Base-by-base conservation (phyloP, 306 rosid genomes). In the Canavalia ensiformis region DNA sequence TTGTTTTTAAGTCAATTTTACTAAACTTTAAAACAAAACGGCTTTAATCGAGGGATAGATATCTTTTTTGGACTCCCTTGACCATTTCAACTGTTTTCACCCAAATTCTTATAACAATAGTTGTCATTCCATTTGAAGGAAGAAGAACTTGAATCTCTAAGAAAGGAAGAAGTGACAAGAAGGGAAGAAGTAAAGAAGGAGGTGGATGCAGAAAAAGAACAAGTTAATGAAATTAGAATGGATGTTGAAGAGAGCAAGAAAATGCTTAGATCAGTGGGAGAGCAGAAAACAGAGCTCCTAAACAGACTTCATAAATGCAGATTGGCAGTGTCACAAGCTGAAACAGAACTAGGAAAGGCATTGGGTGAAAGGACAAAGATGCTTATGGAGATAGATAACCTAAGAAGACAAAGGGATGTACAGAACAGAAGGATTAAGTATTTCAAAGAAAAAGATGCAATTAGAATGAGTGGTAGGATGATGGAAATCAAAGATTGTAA, bases 61-160 rank as follows among this genome's bases (percentile, higher is more conserved):
- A 4, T 37, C 41, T 37, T 37, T 37, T 37, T 37, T 37, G 41
- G 41, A 37, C 1, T 37, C 3, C 41, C 4, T 2, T 37, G 41
- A 37, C 41, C 41, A 37, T 37, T 37, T 37, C 4, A 37, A 37
- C 49, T 6, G 31, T 13, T 34, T 62, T 2, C 9, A 76, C 46
- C 65, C 30, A 2, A 34, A 50, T 76, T 8, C 47, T 76, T n/a
- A 33, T 51, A 25, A 12, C n/a, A 58, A 31, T 28, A 54, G 7
- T 10, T 7, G n/a, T 60, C 28, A 50, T 28, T 41, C 2, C 25
- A 70, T n/a, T 41, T 49, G 55, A n/a, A 78, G 97, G 81, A 81
- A 2, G 85, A 88, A 60, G 94, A 82, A n/a, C 86, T 91, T 33
- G 95, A 88, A 66, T 56, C 72, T 51, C 77, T 42, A 56, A 75